Evolutionary conservation across 2,329 filamentous ascomycete genomes (phyloP), one percentile per base, ranked within the genome.

Genomic region (Orbilia javanica): DNA sequence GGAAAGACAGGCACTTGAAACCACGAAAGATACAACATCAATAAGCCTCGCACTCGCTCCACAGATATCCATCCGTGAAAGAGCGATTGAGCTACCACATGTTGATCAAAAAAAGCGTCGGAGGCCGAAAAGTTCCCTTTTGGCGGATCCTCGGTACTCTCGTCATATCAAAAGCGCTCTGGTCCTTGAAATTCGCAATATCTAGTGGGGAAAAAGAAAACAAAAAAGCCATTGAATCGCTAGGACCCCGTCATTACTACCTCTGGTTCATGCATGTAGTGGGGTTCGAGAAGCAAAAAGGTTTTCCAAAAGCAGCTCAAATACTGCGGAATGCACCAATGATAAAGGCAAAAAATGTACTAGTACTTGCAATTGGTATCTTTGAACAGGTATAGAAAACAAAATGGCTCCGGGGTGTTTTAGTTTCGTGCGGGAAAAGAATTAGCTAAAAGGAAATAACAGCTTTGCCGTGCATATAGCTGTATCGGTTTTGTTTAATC

Each of bases 1-100:
- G 74, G 75, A 79, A 73, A 79, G 75, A 79, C 69, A 74, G 69
- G 48, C 65, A 55, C 46, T 48, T 70, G 65, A 70, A 65, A 69
- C 60, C 57, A 65, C 42, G 70, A 66, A 73, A 57, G 15, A 55
- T 73, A 34, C 53, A 63, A 71, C 65, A 64, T 53, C 53, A 62
- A 55, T n/a, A 62, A 31, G 25, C 29, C 46, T 22, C 18, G 44
- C 34, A 8, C 20, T 55, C 60, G 42, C 29, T 55, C 42, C 29
- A 34, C 44, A 73, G 48, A 29, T 20, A 66, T 36, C 34, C 22
- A 44, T 44, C 42, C 18, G 42, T 10, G 34, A 34, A 57, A 29
- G 52, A 57, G 52, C 18, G 36, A 36, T 18, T 13, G 52, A 57
- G 27, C 36, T 57, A 60, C 55, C 55, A 65, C 25, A 48, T 57